Evolutionary conservation across 2,329 filamentous ascomycete species (phyloP).

Genomic region (Botrytis hyacinthi): DNA sequence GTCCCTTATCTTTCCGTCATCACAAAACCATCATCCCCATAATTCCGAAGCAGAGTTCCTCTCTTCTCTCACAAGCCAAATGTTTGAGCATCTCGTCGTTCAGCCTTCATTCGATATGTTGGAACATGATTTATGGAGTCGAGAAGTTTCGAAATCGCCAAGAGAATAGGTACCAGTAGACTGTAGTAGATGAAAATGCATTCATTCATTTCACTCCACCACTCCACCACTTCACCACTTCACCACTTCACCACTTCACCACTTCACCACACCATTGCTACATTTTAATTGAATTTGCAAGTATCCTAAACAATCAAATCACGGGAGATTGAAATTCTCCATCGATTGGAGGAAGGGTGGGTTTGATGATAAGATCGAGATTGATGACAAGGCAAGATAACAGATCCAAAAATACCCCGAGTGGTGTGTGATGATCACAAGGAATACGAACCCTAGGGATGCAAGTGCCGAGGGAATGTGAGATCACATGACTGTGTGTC

Average conservation of each 20-base stretch:
- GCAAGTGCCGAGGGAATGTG: neutral
- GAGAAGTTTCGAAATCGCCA: slow-evolving; percentile 1
- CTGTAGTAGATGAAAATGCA: neutral
- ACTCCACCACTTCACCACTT: neutral
- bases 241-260: neutral
- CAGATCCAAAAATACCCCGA: neutral
- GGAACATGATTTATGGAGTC: neutral
- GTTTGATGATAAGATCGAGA: neutral
- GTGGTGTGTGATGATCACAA: neutral
- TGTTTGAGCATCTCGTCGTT: neutral
- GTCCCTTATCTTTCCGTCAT: neutral
- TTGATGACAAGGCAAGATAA: slow-evolving; percentile 2
- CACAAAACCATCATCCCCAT: neutral
- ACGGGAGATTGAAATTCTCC: neutral
- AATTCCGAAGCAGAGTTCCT: neutral
- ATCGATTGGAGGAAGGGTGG: neutral
- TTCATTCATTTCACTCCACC: neutral
- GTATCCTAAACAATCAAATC: neutral
- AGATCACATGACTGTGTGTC: neutral
- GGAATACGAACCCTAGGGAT: neutral
- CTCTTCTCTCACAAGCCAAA: neutral
- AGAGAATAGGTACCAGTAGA: neutral
- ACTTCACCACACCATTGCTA: neutral
- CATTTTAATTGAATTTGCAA: neutral
- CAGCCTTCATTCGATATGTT: neutral